Percentiles rank a stretch among this genome's conserved stretches.
These are phyloP conservation scores for Babesia caballi DNA, from an alignment of 169 alveolate genomes.

Conservation along the genomic window DNA sequence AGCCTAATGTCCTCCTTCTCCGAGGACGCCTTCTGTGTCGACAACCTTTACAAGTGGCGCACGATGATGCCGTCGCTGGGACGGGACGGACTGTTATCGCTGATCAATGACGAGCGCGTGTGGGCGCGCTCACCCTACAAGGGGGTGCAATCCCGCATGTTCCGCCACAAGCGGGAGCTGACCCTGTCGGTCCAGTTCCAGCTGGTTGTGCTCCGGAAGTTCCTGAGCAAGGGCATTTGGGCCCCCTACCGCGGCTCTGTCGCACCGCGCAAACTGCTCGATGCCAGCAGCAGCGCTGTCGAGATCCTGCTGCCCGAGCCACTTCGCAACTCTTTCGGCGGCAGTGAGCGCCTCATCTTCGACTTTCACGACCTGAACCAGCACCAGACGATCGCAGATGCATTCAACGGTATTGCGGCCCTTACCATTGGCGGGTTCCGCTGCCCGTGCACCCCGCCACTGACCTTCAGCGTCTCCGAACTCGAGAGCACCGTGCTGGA, in stretches of 20 bases:
- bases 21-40: conserved; percentile 54
- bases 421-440: neutral
- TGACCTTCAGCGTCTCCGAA: conserved; percentile 42
- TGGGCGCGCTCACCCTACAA: conserved; percentile 46
- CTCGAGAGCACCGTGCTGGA: conserved; percentile 38
- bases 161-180: neutral
- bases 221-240: neutral
- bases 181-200: conserved; percentile 23
- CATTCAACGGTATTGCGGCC: neutral
- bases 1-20: conserved; percentile 30
- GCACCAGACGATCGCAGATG: neutral
- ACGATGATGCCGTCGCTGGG: conserved; percentile 39
- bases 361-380: neutral
- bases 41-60: conserved; percentile 53
- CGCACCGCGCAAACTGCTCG: neutral
- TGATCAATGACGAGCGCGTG: conserved; percentile 45
- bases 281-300: conserved; percentile 4
- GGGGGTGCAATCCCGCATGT: conserved; percentile 35
- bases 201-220: neutral
- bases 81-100: conserved; percentile 21
- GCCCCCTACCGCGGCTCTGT: neutral
- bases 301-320: conserved; percentile 14
- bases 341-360: neutral
- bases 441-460: neutral
- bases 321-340: neutral